phyloP scores from a whole-genome alignment of 1,284 basidiomycete genomes.

The Malassezia restricta region DNA sequence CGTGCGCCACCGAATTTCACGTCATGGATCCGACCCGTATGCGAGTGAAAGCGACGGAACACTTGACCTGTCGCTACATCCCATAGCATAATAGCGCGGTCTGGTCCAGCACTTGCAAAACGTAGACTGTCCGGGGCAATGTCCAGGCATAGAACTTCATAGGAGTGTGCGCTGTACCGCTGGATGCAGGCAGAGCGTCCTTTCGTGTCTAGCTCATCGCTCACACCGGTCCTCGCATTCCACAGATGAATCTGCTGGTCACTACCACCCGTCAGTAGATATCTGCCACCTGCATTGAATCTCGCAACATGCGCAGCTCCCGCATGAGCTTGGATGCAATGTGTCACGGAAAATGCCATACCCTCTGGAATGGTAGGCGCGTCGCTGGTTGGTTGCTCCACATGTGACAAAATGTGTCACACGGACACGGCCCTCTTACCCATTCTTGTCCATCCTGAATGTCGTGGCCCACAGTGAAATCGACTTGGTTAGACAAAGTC shows the following conservation, averaged over 20 bases:
- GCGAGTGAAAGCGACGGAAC: constrained; percentile 67
- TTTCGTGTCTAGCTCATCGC: constrained; percentile 1
- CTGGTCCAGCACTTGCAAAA: constrained; percentile 85
- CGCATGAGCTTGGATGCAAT: constrained; percentile 28
- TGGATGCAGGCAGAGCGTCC: constrained; percentile 52
- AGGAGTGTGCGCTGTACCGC: constrained; percentile 74
- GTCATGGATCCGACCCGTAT: constrained; percentile 75
- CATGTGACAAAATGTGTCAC: background rate
- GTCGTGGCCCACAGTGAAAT: background rate
- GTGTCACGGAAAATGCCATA: constrained; percentile 3
- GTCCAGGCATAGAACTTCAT: constrained; percentile 75
- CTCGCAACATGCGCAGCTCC: constrained; percentile 43
- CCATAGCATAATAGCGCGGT: constrained; percentile 84
- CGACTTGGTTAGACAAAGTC: constrained; percentile 28
- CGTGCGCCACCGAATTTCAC: constrained; percentile 57
- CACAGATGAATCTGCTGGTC: constrained; percentile 80
- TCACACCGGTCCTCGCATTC: constrained; percentile 64
- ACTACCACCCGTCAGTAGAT: constrained; percentile 77
- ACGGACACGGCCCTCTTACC: background rate
- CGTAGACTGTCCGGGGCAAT: constrained; percentile 84
- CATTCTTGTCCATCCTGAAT: background rate
- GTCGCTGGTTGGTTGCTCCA: background rate
- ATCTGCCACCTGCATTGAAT: constrained; percentile 56
- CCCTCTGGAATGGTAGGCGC: background rate
- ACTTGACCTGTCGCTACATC: constrained; percentile 79